Base-by-base conservation (phyloP, 2,329 filamentous ascomycete species). In the Lasiodiplodia hormozganensis region DNA sequence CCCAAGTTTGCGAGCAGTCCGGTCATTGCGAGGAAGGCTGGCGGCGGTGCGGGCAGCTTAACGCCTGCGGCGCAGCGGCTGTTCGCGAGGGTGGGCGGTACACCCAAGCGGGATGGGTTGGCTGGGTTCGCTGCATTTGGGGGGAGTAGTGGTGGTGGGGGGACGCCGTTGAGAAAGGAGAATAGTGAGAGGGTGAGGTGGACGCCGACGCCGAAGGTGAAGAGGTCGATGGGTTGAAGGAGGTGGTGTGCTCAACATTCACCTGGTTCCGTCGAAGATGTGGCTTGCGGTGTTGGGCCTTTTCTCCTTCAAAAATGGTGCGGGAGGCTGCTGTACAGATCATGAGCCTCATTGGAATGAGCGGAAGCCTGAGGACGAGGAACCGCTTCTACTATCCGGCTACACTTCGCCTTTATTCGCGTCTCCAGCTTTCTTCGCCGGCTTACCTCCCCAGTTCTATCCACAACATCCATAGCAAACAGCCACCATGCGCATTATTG, bases 1-100 rank as follows among this genome's bases (percentile, higher is more conserved):
- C 91, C 92, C 10, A 88, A 86, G 72, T 92, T 92, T 70, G 88
- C 89, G 1, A 91, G 89, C 71, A 65, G 68, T 10, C 60, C 67
- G 49, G 74, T 73, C 49, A 72, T 73, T 2, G n/a, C 58, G 60
- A 90, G 88, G 70, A 88, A 89, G 21, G 40, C 12, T 16, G 65
- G 23, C 6, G 51, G 51, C 4, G 49, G 28, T 11, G 49, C 28
- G 1, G 80, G 84, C 11, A 71, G 67, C 4, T 80, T 94, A 76
- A 95, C 92, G 25, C 78, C 77, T 23, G 72, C 64, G 36, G 69
- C 21, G 72, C 72, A 62, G 73, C 75, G 73, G 67, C 73, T 80
- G 69, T 81, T 81, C 71, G 77, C 78, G 70, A 75, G 74, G 49
- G 74, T 80, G 70, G 68, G 74, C 21, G 40, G 6, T 3, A 64